Percentiles rank a stretch among this genome's conserved stretches.
Conservation (phyloP, 768 basidiomycete genomes). For the Cystobasidium tubakii region DNA sequence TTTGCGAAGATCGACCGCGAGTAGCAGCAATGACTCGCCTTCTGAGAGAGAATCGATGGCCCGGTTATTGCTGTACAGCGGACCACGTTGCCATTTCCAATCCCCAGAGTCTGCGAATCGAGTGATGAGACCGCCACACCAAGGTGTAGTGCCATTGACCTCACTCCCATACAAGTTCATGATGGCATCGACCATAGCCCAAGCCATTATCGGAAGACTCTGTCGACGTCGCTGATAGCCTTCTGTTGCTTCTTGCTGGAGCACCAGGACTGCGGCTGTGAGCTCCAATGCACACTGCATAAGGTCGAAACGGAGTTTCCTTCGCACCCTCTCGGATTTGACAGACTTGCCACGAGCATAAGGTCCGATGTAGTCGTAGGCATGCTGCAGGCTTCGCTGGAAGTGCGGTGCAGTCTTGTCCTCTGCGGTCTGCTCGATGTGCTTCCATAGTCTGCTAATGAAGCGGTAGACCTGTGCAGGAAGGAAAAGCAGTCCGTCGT, state of each 20-base stretch:
- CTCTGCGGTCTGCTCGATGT: not conserved
- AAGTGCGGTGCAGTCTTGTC: not conserved
- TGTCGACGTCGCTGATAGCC: not conserved
- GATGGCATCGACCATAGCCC: not conserved
- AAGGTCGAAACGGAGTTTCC: not conserved
- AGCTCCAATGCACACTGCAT: not conserved
- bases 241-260: not conserved
- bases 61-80: not conserved
- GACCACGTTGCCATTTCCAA: not conserved
- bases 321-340: not conserved
- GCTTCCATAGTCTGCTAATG: not conserved
- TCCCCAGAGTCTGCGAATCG: not conserved
- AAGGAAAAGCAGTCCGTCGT: not conserved
- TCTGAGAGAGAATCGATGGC: not conserved
- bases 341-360: not conserved
- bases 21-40: not conserved
- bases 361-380: not conserved
- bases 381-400: not conserved
- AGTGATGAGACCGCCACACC: not conserved
- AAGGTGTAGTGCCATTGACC: not conserved
- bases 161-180: not conserved
- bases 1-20: not conserved
- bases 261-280: not conserved
- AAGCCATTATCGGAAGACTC: not conserved
- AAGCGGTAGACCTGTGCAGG: not conserved